These are phyloP conservation scores for Penicillium sp. DNA, from an alignment of 2,329 filamentous ascomycete genomes.

Conservation along the genomic window DNA sequence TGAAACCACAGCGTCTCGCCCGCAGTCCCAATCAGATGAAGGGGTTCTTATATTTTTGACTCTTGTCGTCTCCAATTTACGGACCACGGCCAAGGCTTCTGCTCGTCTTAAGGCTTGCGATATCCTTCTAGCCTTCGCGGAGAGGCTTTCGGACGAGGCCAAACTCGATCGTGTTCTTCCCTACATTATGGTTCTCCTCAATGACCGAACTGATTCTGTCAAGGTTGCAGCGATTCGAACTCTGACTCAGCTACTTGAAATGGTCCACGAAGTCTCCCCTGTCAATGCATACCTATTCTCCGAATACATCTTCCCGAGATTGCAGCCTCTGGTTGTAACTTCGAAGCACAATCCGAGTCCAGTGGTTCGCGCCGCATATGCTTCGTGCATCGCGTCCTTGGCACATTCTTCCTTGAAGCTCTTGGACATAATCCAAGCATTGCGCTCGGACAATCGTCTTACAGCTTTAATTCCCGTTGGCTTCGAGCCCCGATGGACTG, in stretches of 20 bases:
- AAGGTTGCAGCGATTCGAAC: slow-evolving; percentile 83
- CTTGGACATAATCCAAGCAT: slow-evolving; percentile 85
- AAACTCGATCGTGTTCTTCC: slow-evolving; percentile 92
- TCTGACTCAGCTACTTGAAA: slow-evolving; percentile 82
- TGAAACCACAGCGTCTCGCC: slow-evolving; percentile 68
- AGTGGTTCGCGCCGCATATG: slow-evolving; percentile 86
- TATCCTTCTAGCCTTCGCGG: slow-evolving; percentile 86
- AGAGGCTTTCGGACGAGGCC: slow-evolving; percentile 89
- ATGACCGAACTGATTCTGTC: slow-evolving; percentile 81
- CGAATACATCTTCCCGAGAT: slow-evolving; percentile 65
- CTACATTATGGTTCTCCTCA: slow-evolving; percentile 81
- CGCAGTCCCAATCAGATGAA: slow-evolving; percentile 73
- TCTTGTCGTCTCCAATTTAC: slow-evolving; percentile 82
- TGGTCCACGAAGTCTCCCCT: slow-evolving; percentile 84
- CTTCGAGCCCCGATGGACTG: slow-evolving; percentile 71
- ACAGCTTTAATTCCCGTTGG: slow-evolving; percentile 75
- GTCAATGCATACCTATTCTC: slow-evolving; percentile 71
- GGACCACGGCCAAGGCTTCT: slow-evolving; percentile 87
- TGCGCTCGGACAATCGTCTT: slow-evolving; percentile 81
- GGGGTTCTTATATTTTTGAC: slow-evolving; percentile 92
- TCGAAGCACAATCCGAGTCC: slow-evolving; percentile 63
- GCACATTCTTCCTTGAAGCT: slow-evolving; percentile 84
- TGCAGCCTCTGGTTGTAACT: slow-evolving; percentile 61
- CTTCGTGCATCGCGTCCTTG: slow-evolving; percentile 85
- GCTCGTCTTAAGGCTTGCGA: slow-evolving; percentile 89